Base-by-base conservation (phyloP, 768 basidiomycete species). In the Russula griseocarnosa region DNA sequence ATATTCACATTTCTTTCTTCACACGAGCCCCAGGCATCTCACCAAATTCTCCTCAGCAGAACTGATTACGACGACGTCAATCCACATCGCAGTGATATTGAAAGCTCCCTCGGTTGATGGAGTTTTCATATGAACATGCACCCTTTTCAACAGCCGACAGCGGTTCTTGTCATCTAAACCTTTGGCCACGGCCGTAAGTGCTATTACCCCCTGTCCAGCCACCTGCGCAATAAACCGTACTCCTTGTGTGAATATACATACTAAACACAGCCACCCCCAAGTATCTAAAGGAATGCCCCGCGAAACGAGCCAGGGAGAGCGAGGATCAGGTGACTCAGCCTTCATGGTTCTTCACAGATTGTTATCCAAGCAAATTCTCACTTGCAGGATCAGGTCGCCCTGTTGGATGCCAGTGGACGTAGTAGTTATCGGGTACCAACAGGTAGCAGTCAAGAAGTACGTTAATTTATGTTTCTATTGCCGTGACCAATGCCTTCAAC, bases 251-350 rank as follows among this genome's bases (percentile, higher is more conserved):
- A 44, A 22, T 46, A 5, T 36, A 38, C 54, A 9, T 36, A 38
- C 54, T 28, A 18, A 11, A 8, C 44, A 46, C 24, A 28, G 8
- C 10, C 3, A 10, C 54, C 7, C 2, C 26, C 7, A 14, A 3
- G 6, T 22, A 5, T 24, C 8, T 20, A 3, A 24, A 36, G 10
- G 44, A 56, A 13, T 55, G 13, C 5, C 38, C 55, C 2, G 20
- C 22, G 30, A 62, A 62, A 32, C 55, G 61, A 11, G 3, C 61
- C n/a, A 62, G 22, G 55, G 38, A 34, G 32, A 34, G 32, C 32
- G 8, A 9, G 32, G 1, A 9, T 2, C 32, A 34, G 32, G 32
- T 10, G 32, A 34, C 10, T 34, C 32, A 34, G 32, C 9, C 32
- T n/a, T 22, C 7, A 22, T 22, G n/a, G 2, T 11, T 11, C 8